Evolutionary conservation across 2,329 filamentous ascomycete species (phyloP).

Genomic region (Acrodontium crateriforme): DNA sequence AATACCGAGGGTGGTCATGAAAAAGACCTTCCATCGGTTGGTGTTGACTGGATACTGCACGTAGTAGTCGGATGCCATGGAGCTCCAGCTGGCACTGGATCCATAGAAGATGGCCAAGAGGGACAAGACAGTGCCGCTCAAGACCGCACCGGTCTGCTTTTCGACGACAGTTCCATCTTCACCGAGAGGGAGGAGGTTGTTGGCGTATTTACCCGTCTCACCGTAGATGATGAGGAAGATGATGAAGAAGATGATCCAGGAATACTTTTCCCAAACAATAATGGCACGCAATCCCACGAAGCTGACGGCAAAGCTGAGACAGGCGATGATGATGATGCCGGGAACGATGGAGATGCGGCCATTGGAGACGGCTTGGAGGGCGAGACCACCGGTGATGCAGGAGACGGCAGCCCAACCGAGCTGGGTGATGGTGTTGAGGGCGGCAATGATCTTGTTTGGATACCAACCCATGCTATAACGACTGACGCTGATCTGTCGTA

Average conservation of each 20-base stretch:
- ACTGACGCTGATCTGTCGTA: slow-evolving; percentile 32
- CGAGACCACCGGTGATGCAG: slow-evolving; percentile 30
- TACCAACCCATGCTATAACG: slow-evolving; percentile 38
- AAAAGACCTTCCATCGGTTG: slow-evolving; percentile 26
- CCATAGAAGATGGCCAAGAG: slow-evolving; percentile 25
- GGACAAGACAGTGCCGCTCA: slow-evolving; percentile 15
- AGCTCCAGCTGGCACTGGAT: slow-evolving; percentile 27
- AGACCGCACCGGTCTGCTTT: slow-evolving; percentile 12
- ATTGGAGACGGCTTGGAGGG: slow-evolving; percentile 28
- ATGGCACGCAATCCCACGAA: slow-evolving; percentile 31
- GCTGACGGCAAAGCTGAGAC: slow-evolving; percentile 24
- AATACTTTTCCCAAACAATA: slow-evolving; percentile 35
- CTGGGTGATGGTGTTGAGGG: slow-evolving; percentile 35
- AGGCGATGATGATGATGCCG: slow-evolving; percentile 30
- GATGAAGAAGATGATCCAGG: slow-evolving; percentile 35
- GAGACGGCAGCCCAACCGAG: slow-evolving; percentile 29
- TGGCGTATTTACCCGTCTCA: slow-evolving; percentile 31
- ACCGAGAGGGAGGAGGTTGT: slow-evolving; percentile 22
- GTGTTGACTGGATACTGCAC: slow-evolving; percentile 28
- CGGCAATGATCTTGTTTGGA: slow-evolving; percentile 34
- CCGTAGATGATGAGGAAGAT: slow-evolving; percentile 36
- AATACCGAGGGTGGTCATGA: slow-evolving; percentile 29
- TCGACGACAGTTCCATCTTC: too few relatives aligned
- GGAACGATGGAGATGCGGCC: slow-evolving; percentile 31
- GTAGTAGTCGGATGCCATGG: slow-evolving; percentile 32